These are phyloP conservation scores for Leccinum ponderosum DNA, from an alignment of 1,284 basidiomycete genomes.

Conservation along the genomic window DNA sequence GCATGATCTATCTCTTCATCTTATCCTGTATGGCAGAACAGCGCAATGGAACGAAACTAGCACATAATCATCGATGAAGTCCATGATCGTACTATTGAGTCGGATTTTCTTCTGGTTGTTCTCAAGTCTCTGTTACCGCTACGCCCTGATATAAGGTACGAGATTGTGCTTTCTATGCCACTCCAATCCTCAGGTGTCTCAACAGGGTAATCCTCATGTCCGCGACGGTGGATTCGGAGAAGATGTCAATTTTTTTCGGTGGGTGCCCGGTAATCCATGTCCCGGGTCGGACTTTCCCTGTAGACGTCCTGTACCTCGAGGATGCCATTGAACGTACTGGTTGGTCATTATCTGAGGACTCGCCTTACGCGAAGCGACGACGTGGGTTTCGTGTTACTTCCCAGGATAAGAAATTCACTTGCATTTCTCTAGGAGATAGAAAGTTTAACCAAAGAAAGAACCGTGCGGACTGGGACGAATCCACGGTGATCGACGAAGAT, in stretches of 20 bases:
- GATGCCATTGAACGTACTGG: conserved; percentile 87
- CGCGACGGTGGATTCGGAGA: conserved; percentile 93
- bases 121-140: conserved; percentile 86
- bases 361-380: conserved; percentile 75
- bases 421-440: conserved; percentile 47
- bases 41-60: conserved; percentile 11
- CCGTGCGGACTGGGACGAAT: conserved; percentile 75
- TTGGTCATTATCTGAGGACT: conserved; percentile 84
- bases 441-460: conserved; percentile 67
- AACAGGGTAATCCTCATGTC: conserved; percentile 95
- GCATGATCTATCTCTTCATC: conserved; percentile 19
- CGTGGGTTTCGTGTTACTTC: conserved; percentile 43
- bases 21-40: conserved; percentile 1
- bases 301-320: conserved; percentile 86
- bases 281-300: conserved; percentile 97
- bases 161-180: conserved; percentile 2
- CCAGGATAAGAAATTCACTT: conserved; percentile 1
- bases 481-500: conserved; percentile 72
- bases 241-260: conserved; percentile 92
- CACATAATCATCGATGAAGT: conserved; percentile 77
- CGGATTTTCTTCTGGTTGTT: conserved; percentile 95
- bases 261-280: conserved; percentile 88
- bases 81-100: conserved; percentile 96
- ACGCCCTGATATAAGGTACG: conserved; percentile 81
- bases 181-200: not conserved